A percentile compares a stretch with the other conserved stretches of the same genome.
These are phyloP conservation scores for Bjerkandera adusta DNA, from an alignment of 1,284 basidiomycete species.

Conservation along the genomic window DNA sequence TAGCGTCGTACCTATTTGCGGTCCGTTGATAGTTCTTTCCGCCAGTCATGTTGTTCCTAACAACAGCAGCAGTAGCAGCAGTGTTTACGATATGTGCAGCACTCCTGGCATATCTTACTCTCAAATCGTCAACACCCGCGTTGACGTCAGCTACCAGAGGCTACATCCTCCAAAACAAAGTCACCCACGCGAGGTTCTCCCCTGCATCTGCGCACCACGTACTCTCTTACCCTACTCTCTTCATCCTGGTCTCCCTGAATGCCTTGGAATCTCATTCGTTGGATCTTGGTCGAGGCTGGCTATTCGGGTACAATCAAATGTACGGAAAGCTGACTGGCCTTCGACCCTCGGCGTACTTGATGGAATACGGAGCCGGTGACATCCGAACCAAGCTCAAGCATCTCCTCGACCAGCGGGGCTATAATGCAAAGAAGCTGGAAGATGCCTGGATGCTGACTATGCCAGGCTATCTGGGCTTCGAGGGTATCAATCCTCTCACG, in stretches of 20 bases:
- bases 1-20: too few species aligned
- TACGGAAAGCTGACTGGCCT: slow-evolving; percentile 48
- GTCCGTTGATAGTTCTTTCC: too few species aligned
- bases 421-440: slow-evolving; percentile 29
- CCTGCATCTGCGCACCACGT: slow-evolving; percentile 50
- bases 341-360: slow-evolving; percentile 47
- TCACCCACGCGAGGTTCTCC: slow-evolving; percentile 58
- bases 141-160: too few species aligned
- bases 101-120: too few species aligned
- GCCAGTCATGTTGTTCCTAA: too few species aligned
- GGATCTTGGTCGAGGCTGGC: slow-evolving; percentile 47
- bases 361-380: slow-evolving; percentile 15
- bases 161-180: slow-evolving; percentile 52
- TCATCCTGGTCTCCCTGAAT: slow-evolving; percentile 57
- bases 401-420: slow-evolving; percentile 34
- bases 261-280: slow-evolving; percentile 50
- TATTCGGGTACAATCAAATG: slow-evolving; percentile 51
- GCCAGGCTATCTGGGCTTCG: slow-evolving; percentile 67
- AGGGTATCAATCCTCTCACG: slow-evolving; percentile 76
- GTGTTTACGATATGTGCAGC: too few species aligned
- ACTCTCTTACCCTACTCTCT: slow-evolving; percentile 67
- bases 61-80: too few species aligned
- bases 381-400: slow-evolving; percentile 42
- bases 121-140: too few species aligned
- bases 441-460: slow-evolving; percentile 76